Conservation (phyloP, 2,329 filamentous ascomycete genomes). For the Cordyceps fumosorosea region DNA sequence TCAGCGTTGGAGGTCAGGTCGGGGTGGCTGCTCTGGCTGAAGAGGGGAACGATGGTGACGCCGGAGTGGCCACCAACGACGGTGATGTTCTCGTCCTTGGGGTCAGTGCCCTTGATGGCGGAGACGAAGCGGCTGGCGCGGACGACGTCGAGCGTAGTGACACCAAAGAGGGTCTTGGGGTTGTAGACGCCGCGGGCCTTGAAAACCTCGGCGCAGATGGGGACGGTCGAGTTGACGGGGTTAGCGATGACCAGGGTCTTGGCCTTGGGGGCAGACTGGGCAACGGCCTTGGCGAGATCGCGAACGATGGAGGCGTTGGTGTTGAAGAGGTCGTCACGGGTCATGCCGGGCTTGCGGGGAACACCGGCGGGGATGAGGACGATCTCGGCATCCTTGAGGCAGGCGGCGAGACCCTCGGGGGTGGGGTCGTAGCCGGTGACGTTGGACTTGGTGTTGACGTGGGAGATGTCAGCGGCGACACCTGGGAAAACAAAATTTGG, state of each 20-base stretch:
- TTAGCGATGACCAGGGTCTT: constrained; percentile 98
- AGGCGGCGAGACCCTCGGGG: constrained; percentile 65
- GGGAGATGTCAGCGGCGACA: constrained; percentile 95
- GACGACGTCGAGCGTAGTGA: constrained; percentile 98
- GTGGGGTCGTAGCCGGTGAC: constrained; percentile 85
- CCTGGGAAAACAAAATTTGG: constrained; percentile 44
- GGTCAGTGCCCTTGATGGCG: constrained; percentile 85
- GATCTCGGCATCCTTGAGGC: constrained; percentile 83
- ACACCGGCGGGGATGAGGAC: constrained; percentile 98
- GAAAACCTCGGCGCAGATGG: constrained; percentile 95
- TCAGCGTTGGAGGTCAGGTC: constrained; percentile 71
- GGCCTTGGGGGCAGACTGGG: constrained; percentile 81
- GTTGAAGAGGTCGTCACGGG: constrained; percentile 99
- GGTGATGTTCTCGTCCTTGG: constrained; percentile 86
- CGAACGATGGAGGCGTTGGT: constrained; percentile 99
- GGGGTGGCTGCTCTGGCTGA: constrained; percentile 86
- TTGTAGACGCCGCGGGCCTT: constrained; percentile 95
- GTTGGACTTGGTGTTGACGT: constrained; percentile 98
- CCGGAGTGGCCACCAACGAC: constrained; percentile 97
- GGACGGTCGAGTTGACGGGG: constrained; percentile 99
- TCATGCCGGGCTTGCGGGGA: constrained; percentile 99
- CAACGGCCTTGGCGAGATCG: constrained; percentile 91
- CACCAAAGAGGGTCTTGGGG: constrained; percentile 97
- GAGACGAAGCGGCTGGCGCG: constrained; percentile 97
- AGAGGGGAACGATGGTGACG: constrained; percentile 95